A percentile compares a stretch with the other conserved stretches of the same genome.
phyloP scores from a whole-genome alignment of 306 rosid genomes.

The Echinosophora koreensis region DNA sequence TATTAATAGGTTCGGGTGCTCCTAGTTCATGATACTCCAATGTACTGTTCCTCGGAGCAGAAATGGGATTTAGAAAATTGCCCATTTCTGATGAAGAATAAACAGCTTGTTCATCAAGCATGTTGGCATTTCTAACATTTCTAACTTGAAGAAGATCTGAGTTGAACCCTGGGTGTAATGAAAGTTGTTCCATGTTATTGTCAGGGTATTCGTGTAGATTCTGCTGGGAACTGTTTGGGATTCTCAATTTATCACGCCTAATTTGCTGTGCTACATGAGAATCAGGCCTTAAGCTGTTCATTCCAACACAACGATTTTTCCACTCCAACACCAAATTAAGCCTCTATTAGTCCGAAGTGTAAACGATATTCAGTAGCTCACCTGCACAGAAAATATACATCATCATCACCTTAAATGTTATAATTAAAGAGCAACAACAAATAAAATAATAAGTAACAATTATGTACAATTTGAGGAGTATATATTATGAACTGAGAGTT shows the following conservation, averaged over 20 bases:
- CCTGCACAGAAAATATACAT: not conserved
- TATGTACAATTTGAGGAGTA: not conserved
- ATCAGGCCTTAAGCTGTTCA: conserved; percentile 68
- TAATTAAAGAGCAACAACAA: not conserved
- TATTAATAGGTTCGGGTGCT: conserved; percentile 41
- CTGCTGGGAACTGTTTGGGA: conserved; percentile 51
- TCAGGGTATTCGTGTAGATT: conserved; percentile 45
- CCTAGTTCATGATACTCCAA: conserved; percentile 46
- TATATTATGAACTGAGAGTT: not conserved
- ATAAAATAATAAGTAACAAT: not conserved
- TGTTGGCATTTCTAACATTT: conserved; percentile 59
- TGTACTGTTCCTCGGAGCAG: conserved; percentile 36
- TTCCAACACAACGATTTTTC: conserved; percentile 55
- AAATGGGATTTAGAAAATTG: conserved; percentile 48
- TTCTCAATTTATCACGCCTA: conserved; percentile 85
- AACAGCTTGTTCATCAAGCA: conserved; percentile 61
- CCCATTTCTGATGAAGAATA: conserved; percentile 61
- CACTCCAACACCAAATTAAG: not conserved
- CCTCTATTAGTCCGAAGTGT: not conserved
- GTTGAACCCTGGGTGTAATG: conserved; percentile 46
- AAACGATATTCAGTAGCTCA: not conserved
- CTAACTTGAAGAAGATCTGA: conserved; percentile 66
- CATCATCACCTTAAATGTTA: not conserved
- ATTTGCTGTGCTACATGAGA: conserved; percentile 89
- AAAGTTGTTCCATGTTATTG: conserved; percentile 50